Percentiles rank a stretch among this genome's conserved stretches.
Evolutionary conservation across 768 basidiomycete species (phyloP).

Genomic region (Suillus subalutaceus): DNA sequence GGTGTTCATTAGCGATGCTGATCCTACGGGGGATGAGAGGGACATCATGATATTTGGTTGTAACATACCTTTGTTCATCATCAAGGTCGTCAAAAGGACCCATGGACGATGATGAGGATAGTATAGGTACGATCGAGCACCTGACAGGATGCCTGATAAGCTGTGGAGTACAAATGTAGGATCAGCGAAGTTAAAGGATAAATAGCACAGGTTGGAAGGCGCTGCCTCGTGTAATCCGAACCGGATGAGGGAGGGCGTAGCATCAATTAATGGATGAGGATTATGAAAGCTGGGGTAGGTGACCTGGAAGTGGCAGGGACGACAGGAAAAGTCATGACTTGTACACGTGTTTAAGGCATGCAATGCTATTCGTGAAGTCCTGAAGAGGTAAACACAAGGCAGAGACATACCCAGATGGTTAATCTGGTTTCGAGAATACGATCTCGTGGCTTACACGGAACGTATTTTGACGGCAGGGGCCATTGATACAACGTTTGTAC

Average conservation of each 20-base stretch:
- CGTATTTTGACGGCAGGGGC: background rate
- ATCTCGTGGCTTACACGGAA: conserved; percentile 1
- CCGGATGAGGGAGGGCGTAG: conserved; percentile 18
- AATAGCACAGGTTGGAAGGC: conserved; percentile 14
- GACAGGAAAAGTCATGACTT: conserved; percentile 18
- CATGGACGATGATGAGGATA: conserved; percentile 25
- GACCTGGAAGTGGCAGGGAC: conserved; percentile 11
- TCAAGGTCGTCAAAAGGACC: conserved; percentile 27
- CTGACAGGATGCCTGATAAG: conserved; percentile 5
- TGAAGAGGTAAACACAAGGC: background rate
- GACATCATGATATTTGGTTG: background rate
- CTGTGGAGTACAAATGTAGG: conserved; percentile 8
- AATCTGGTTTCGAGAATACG: background rate
- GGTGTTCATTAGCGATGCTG: conserved; percentile 29
- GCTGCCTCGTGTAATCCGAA: conserved; percentile 32
- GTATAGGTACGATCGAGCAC: conserved; percentile 13
- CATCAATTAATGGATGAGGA: conserved; percentile 17
- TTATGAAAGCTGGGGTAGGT: conserved; percentile 17
- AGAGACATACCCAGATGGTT: conserved; percentile 1
- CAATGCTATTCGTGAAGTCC: conserved; percentile 19
- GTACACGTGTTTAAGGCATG: conserved; percentile 33
- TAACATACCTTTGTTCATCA: conserved; percentile 31
- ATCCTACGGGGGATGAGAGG: conserved; percentile 19
- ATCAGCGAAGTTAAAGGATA: conserved; percentile 13
- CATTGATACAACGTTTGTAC: conserved; percentile 7